Base-by-base conservation (phyloP, 176 grass and related monocot genomes). In the Raddia guianensis region DNA sequence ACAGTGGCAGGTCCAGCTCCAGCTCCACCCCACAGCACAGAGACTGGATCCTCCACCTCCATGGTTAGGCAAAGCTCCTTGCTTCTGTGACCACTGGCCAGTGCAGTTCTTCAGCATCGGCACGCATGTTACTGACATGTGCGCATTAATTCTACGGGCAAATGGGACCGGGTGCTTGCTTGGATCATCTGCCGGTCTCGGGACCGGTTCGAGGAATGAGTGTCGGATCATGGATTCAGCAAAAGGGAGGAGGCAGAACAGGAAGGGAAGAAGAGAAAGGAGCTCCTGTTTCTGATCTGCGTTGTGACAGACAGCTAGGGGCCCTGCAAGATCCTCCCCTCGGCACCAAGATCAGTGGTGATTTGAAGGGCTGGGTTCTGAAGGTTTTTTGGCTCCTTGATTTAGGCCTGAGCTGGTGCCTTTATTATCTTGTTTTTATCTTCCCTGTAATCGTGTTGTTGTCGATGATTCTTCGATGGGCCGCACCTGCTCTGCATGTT, bases 291-390 rank as follows among this genome's bases (percentile, higher is more conserved):
- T 73, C 50, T 73, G 71, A 56, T 73, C 50, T 55, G 51, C 15
- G 40, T 35, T 73, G 71, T 40, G 50, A 53, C 14, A 42, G 50
- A 53, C 14, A 42, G 50, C 50, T 42, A 73, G 73, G 66, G 40
- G 35, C 72, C 72, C 72, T 75, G 72, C 9, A 15, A 59, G 54
- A 75, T 60, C 33, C 33, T 75, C 37, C 72, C 72, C 20, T 60
- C 54, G 11, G 73, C 15, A 20, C 34, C 73, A 58, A 43, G 54
- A 75, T 75, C 54, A 45, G 53, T 18, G 59, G 13, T 58, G 37
- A 54, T 27, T 27, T 27, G 37, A 12, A 18, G 51, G 35, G 37
- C 37, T 40, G 16, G 9, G 66, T 54, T 73, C 32, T 40, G 50
- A 73, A 54, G 32, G 33, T 18, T 73, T 18, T 73, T 73, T 73